Conservation (phyloP, 306 rosid species). For the Pueraria montana region DNA sequence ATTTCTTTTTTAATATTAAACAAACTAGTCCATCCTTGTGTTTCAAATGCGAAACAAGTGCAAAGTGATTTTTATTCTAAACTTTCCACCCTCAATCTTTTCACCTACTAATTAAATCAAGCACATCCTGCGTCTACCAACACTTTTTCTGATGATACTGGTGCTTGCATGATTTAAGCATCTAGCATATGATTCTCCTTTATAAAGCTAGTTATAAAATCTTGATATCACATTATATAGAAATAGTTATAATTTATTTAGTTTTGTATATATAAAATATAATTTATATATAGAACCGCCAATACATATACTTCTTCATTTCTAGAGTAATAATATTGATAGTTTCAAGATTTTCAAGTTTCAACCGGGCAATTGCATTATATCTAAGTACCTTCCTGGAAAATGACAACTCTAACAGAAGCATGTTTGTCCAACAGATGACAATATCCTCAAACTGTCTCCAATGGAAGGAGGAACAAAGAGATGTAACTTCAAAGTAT, state of each 20-base stretch:
- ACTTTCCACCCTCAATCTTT: neutral
- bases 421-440: neutral
- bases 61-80: neutral
- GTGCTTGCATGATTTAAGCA: neutral
- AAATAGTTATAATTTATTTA: neutral
- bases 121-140: neutral
- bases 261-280: neutral
- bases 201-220: neutral
- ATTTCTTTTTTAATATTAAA: neutral
- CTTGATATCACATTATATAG: neutral
- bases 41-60: neutral
- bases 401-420: neutral
- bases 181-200: neutral
- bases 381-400: neutral
- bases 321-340: neutral
- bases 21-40: too few relatives aligned
- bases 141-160: neutral
- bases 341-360: neutral
- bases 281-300: neutral
- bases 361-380: neutral
- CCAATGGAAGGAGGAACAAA: neutral
- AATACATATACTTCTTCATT: neutral
- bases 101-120: neutral
- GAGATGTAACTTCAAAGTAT: constrained; percentile 13
- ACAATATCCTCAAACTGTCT: neutral